Conservation (phyloP, 345 rosid genomes). For the Brassica rapa region DNA sequence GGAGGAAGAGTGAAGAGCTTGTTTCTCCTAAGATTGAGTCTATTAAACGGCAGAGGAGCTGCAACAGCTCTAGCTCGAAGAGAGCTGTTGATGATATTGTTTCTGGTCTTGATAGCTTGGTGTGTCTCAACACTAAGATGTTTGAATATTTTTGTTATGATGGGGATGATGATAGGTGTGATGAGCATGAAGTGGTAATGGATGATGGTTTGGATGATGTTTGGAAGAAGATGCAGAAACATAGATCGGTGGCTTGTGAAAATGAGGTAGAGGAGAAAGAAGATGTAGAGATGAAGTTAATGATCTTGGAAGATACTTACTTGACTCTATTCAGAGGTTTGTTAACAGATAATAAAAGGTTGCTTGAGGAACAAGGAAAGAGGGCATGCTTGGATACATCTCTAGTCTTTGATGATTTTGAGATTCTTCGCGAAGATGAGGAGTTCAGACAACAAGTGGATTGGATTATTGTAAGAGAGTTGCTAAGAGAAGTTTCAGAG, state of each 20-base stretch:
- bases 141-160: conserved; percentile 22
- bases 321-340: conserved; percentile 44
- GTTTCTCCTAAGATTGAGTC: conserved; percentile 20
- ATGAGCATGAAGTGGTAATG: conserved; percentile 8
- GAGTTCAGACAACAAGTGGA: conserved; percentile 45
- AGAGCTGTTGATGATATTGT: conserved; percentile 49
- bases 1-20: conserved; percentile 51
- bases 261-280: conserved; percentile 44
- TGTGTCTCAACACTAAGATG: conserved; percentile 38
- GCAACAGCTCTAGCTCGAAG: conserved; percentile 31
- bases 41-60: conserved; percentile 39
- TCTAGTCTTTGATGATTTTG: background rate
- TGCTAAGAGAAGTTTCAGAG: conserved; percentile 43
- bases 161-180: conserved; percentile 7
- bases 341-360: conserved; percentile 9
- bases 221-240: conserved; percentile 46
- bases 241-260: conserved; percentile 25
- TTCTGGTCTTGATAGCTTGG: conserved; percentile 45
- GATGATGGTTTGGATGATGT: conserved; percentile 46
- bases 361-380: conserved; percentile 35
- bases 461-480: conserved; percentile 41
- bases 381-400: background rate
- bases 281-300: conserved; percentile 37
- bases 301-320: conserved; percentile 48
- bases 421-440: conserved; percentile 24